Conservation (phyloP, 331 rosid genomes). For the Quercus lobata region DNA sequence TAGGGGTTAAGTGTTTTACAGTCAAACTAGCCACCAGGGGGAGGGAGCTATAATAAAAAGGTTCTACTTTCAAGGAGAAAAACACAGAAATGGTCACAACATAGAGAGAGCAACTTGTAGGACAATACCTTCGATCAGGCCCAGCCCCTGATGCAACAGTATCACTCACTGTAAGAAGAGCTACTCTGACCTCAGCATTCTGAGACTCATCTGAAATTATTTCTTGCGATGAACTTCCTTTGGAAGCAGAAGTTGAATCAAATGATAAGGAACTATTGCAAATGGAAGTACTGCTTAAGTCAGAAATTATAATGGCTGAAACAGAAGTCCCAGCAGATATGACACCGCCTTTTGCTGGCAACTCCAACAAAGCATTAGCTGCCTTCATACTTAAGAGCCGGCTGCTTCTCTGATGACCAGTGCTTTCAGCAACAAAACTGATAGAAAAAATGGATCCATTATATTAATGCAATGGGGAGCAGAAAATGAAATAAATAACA, state of each 20-base stretch:
- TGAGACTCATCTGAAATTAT: constrained; percentile 24
- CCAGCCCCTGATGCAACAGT: constrained; percentile 89
- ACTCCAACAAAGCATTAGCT: constrained; percentile 87
- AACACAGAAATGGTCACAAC: not conserved
- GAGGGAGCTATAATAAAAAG: not conserved
- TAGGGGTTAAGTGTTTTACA: not conserved
- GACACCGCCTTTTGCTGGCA: constrained; percentile 58
- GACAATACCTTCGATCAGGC: constrained; percentile 82
- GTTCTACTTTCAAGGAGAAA: not conserved
- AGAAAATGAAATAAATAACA: not conserved
- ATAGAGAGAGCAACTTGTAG: not conserved
- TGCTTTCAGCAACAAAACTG: constrained; percentile 90
- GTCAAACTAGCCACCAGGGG: not conserved
- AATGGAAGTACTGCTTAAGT: constrained; percentile 26
- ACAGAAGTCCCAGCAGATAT: constrained; percentile 49
- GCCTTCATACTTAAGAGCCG: constrained; percentile 78
- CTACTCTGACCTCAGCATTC: constrained; percentile 49
- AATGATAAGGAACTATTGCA: constrained; percentile 22
- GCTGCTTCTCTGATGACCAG: constrained; percentile 90
- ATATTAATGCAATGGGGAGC: not conserved
- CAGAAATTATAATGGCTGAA: constrained; percentile 66
- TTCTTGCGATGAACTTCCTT: constrained; percentile 27
- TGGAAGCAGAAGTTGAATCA: constrained; percentile 20
- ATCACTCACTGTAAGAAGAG: constrained; percentile 91
- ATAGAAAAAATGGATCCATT: constrained; percentile 14